Evolutionary conservation across 495 filamentous ascomycete species (phyloP).

Genomic region (Penicillium samsonianum): DNA sequence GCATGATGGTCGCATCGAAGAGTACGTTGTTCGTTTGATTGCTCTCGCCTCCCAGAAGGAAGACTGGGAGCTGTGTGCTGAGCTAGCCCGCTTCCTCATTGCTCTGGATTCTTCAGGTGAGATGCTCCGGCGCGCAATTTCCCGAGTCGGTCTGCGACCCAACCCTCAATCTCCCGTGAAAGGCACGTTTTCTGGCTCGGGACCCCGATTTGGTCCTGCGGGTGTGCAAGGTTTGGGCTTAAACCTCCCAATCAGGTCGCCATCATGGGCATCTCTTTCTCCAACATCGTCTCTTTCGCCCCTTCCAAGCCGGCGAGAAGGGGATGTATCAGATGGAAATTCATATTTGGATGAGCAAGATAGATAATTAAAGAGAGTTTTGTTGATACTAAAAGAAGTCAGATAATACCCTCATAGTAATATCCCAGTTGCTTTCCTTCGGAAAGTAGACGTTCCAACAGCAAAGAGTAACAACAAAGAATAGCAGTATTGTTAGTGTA

Average conservation of each 20-base stretch:
- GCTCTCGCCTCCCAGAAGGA: slow-evolving; percentile 76
- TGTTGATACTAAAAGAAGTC: background rate
- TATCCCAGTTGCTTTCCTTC: background rate
- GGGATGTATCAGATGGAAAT: slow-evolving; percentile 26
- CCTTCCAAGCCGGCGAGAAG: slow-evolving; percentile 22
- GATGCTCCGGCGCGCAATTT: slow-evolving; percentile 76
- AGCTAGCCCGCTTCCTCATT: slow-evolving; percentile 88
- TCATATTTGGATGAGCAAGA: slow-evolving; percentile 17
- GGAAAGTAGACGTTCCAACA: no score
- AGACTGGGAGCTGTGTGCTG: slow-evolving; percentile 97
- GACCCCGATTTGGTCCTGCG: slow-evolving; percentile 29
- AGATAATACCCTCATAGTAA: background rate
- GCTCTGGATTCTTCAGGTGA: slow-evolving; percentile 86
- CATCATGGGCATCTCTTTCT: slow-evolving; percentile 44
- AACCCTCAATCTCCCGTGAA: slow-evolving; percentile 20
- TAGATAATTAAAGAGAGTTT: slow-evolving; percentile 17
- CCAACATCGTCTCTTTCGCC: slow-evolving; percentile 35
- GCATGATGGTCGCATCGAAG: slow-evolving; percentile 62
- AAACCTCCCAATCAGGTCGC: slow-evolving; percentile 35
- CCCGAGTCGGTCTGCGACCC: slow-evolving; percentile 57
- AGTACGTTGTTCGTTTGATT: slow-evolving; percentile 74
- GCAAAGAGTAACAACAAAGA: no score
- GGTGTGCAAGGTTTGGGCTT: slow-evolving; percentile 45
- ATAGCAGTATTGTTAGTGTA: no score
- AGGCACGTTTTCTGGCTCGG: slow-evolving; percentile 23